Percentiles rank a stretch among this genome's conserved stretches.
Conservation (phyloP, 2,329 filamentous ascomycete genomes). For the Blastomyces percursus region DNA sequence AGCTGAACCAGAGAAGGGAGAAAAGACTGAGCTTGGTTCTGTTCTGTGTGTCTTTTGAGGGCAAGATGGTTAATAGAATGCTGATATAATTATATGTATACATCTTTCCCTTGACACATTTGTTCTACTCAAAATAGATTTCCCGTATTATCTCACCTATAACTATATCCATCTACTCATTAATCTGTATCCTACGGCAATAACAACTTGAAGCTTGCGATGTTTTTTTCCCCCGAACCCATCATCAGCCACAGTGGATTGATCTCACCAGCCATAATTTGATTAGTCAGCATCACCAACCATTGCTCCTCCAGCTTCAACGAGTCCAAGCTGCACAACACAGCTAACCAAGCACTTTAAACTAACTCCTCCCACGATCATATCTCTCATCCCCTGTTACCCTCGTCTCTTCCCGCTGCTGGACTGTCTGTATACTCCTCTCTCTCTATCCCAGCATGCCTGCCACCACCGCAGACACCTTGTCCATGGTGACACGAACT, state of each 20-base stretch:
- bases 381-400: background rate
- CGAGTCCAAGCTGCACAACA: background rate
- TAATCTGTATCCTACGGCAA: too few relatives aligned
- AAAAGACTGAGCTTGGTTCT: too few relatives aligned
- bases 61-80: too few relatives aligned
- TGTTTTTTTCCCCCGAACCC: too few relatives aligned
- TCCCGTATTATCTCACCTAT: too few relatives aligned
- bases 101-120: too few relatives aligned
- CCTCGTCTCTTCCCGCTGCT: background rate
- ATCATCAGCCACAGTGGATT: too few relatives aligned
- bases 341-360: background rate
- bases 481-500: constrained; percentile 85
- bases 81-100: too few relatives aligned
- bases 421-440: background rate
- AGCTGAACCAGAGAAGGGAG: background rate
- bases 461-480: constrained; percentile 89
- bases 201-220: too few relatives aligned
- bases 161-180: too few relatives aligned
- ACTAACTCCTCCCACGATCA: background rate
- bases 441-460: constrained; percentile 56
- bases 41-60: background rate
- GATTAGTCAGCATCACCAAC: background rate
- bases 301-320: background rate
- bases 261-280: background rate
- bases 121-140: too few relatives aligned